A percentile compares a stretch with the other conserved stretches of the same genome.
Evolutionary conservation across 73 alveolate species (phyloP).

Genomic region (Tetrahymena borealis): DNA sequence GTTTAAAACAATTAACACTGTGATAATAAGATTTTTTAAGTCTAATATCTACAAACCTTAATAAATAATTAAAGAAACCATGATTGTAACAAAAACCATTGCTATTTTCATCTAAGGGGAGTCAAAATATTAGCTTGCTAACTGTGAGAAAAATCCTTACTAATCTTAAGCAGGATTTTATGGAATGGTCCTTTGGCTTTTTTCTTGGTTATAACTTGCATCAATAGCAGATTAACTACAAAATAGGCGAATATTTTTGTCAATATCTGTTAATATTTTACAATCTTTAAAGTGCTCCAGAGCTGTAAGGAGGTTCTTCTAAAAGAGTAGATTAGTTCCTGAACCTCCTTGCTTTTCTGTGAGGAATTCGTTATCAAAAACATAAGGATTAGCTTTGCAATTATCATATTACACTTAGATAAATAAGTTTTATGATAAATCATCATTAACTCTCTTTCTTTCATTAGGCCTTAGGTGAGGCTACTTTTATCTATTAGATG

Average conservation of each 20-base stretch:
- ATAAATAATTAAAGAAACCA: neutral
- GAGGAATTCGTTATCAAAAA: neutral
- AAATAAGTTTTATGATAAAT: neutral
- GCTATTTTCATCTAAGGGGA: neutral
- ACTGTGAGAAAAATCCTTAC: neutral
- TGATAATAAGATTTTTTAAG: neutral
- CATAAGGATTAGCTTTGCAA: neutral
- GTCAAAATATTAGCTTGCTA: neutral
- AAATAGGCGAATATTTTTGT: neutral
- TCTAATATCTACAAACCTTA: neutral
- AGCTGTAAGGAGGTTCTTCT: neutral
- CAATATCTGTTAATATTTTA: neutral
- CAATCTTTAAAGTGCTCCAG: neutral
- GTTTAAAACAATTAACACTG: neutral
- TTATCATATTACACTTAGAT: neutral
- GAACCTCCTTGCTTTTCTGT: neutral
- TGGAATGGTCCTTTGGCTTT: neutral
- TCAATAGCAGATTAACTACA: neutral
- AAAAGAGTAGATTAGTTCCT: neutral
- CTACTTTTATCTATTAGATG: neutral
- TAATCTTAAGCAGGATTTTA: neutral
- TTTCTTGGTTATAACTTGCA: neutral
- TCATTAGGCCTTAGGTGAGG: neutral
- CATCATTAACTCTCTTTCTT: neutral
- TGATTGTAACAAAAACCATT: neutral